A percentile compares a stretch with the other conserved stretches of the same genome.
Evolutionary conservation across 1,284 basidiomycete genomes (phyloP).

Genomic region (Ustilago lituana): DNA sequence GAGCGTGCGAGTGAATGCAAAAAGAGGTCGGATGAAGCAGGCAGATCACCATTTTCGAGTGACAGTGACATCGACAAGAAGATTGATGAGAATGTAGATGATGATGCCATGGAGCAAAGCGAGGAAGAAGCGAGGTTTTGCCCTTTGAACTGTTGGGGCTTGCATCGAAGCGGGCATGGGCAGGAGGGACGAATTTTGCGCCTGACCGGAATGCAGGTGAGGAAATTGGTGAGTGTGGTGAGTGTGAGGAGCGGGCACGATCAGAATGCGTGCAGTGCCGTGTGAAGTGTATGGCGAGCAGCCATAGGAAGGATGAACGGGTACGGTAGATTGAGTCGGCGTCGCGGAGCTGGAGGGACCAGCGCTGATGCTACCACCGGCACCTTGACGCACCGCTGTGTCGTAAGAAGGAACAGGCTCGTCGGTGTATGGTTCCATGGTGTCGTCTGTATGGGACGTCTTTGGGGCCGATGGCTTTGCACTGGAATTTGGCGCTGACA

Average conservation of each 20-base stretch:
- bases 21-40: neutral
- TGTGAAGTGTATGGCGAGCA: constrained; percentile 39
- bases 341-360: constrained; percentile 14
- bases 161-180: constrained; percentile 18
- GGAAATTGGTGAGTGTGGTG: constrained; percentile 3
- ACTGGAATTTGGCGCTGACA: neutral
- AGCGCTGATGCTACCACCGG: constrained; percentile 21
- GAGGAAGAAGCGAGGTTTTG: constrained; percentile 30
- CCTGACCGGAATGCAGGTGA: constrained; percentile 5
- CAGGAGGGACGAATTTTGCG: constrained; percentile 12
- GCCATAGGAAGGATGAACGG: constrained; percentile 17
- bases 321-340: neutral
- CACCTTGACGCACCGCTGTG: constrained; percentile 38
- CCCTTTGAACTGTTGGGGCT: constrained; percentile 10
- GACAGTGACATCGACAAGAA: constrained; percentile 31
- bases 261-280: constrained; percentile 38
- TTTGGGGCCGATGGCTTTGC: constrained; percentile 2
- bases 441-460: neutral
- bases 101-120: constrained; percentile 33
- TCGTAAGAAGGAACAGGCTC: constrained; percentile 51
- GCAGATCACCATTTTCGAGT: constrained; percentile 29
- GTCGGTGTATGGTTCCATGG: constrained; percentile 10
- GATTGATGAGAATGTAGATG: constrained; percentile 44
- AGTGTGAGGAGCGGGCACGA: constrained; percentile 31
- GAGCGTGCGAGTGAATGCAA: neutral